Evolutionary conservation across 2,329 filamentous ascomycete species (phyloP).

Genomic region (Cladosporium cucumerinum): DNA sequence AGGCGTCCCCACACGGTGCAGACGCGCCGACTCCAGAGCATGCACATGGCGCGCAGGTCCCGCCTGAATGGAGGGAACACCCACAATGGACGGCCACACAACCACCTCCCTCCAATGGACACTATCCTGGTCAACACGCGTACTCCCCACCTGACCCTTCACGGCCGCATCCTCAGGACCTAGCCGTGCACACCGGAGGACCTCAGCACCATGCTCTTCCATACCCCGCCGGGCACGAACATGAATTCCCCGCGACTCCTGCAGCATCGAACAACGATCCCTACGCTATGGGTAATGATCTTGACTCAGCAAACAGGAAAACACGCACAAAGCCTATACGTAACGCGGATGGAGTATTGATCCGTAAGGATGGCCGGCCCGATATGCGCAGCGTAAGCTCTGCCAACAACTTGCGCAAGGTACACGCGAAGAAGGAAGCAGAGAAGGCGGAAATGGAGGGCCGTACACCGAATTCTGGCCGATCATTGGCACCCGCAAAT

Average conservation of each 20-base stretch:
- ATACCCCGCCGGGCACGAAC: constrained; percentile 21
- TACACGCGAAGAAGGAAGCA: constrained; percentile 49
- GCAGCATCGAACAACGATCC: constrained; percentile 19
- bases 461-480: constrained; percentile 23
- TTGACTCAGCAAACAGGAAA: constrained; percentile 38
- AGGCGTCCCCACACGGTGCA: constrained; percentile 19
- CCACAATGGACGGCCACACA: constrained; percentile 35
- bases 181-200: constrained; percentile 15
- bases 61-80: constrained; percentile 43
- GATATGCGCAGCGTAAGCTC: constrained; percentile 53
- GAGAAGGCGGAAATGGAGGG: constrained; percentile 33
- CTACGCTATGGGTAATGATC: constrained; percentile 18
- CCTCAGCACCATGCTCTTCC: constrained; percentile 12
- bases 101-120: constrained; percentile 38
- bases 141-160: constrained; percentile 17
- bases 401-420: constrained; percentile 51
- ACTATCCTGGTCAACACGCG: constrained; percentile 29
- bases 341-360: constrained; percentile 50
- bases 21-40: constrained; percentile 27
- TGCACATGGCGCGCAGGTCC: constrained; percentile 17
- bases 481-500: constrained; percentile 16
- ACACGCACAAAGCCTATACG: constrained; percentile 49
- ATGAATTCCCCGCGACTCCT: constrained; percentile 27
- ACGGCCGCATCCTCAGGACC: constrained; percentile 10
- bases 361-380: constrained; percentile 50